These are phyloP conservation scores for Botrytis deweyae DNA, from an alignment of 2,329 filamentous ascomycete species.

Conservation along the genomic window DNA sequence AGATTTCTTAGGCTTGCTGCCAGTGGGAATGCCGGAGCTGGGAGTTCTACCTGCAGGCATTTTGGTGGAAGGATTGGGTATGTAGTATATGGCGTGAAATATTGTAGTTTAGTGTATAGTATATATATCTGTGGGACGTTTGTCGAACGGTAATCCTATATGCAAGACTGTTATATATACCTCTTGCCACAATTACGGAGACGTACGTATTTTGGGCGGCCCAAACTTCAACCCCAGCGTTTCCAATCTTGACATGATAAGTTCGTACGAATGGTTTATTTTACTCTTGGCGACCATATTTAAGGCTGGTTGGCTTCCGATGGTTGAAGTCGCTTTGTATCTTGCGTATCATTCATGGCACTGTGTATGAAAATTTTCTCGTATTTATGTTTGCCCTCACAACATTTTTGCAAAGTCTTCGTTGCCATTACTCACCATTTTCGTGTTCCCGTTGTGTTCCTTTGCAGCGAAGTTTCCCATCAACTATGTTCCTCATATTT, in stretches of 20 bases:
- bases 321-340: background rate
- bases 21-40: background rate
- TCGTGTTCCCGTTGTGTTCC: background rate
- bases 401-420: background rate
- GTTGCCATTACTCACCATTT: background rate
- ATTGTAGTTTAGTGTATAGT: background rate
- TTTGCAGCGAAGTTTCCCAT: background rate
- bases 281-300: background rate
- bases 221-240: background rate
- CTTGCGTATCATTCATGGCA: background rate
- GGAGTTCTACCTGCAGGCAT: background rate
- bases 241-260: background rate
- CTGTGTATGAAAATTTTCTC: background rate
- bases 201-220: background rate
- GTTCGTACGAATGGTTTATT: background rate
- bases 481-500: fast-evolving
- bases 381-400: background rate
- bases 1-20: background rate
- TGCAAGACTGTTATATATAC: background rate
- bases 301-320: background rate
- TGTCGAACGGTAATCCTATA: background rate
- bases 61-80: background rate
- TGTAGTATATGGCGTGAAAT: background rate
- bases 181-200: background rate
- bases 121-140: background rate